Evolutionary conservation across 2,329 filamentous ascomycete genomes (phyloP), one percentile per base, ranked within the genome.

Genomic region (Pochonia chlamydosporia): DNA sequence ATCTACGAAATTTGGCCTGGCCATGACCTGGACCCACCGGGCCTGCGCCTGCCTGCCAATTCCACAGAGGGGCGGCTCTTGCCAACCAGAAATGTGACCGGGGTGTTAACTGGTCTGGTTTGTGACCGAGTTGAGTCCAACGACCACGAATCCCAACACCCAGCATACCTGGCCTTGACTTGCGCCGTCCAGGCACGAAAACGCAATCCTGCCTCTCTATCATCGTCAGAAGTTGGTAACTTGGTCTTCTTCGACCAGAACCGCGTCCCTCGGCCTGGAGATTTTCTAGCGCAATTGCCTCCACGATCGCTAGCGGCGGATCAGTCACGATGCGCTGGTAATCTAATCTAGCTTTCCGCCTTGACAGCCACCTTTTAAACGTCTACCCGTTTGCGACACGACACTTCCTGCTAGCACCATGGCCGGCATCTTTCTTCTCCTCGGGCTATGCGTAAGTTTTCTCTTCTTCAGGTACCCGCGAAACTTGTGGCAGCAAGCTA

Each of bases 381-480:
- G 20, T 16, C 31, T 7, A 14, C 8, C 4, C 37, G 11, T 16
- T 30, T 37, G 30, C 44, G 40, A 30, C 35, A 25, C 5, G 26
- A 23, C n/a, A n/a, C 9, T 4, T 20, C 35, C 10, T 6, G 35
- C 18, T 13, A 10, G 35, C 52, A 62, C 43, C 54, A 71, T 71
- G 68, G 65, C 64, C 46, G 65, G 67, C 33, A 59, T 71, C 48
- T 55, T 70, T 40, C 54, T 71, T 50, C 60, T 71, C 45, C 60
- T 71, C 33, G 64, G 60, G 53, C 60, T 71, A 54, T 67, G 68
- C 58, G 68, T 71, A 59, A 56, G 68, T 66, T 25, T 26, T 10
- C 3, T 33, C 14, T 16, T 7, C 14, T 8, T 28, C 26, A 2
- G 21, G 21, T 21, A n/a, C 23, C 20, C 13, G 35, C 35, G 23